Evolutionary conservation across 2,329 filamentous ascomycete genomes (phyloP), one percentile per base, ranked within the genome.

Genomic region (Drechslerella dactyloides): DNA sequence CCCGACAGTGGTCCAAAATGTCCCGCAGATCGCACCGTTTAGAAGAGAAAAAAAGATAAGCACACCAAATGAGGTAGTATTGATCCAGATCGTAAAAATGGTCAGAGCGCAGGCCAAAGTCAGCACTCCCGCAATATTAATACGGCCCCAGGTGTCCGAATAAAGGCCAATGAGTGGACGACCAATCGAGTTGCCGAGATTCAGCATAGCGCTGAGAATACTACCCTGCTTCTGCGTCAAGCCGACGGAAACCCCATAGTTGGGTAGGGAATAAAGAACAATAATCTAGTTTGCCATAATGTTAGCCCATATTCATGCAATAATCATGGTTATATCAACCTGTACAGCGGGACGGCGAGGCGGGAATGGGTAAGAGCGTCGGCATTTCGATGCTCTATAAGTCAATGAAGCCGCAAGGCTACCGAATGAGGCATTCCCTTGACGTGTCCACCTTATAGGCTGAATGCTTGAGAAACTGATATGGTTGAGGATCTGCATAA

Each of bases 81-180:
- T 86, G 62, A 87, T 86, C 90, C 90, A 93, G 33, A 93, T 83
- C 19, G 88, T 84, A 50, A 93, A 83, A 40, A 85, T 84, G 35
- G 90, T 85, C 0, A 92, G 69, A 6, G 85, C 87, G 1, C 85
- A 84, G 1, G 88, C 77, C 33, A 90, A 84, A 0, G 89, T 90
- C 78, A 87, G 86, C 0, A 85, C 77, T 1, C 81, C 83, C 0
- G 89, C 87, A 80, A 92, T 87, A 77, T 93, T 93, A 75, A 93
- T 84, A 10, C 89, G 83, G 0, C 90, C 90, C 6, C 88, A 82
- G 1, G 80, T 81, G 78, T 93, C 90, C 65, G 86, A 89, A 66
- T 88, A 88, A 64, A 89, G 86, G 0, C 90, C 90, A 46, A 93
- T 87, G 0, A 87, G 79, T 0, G 90, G 90, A 11, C 90, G 82